Conservation (phyloP, 441 rosid species). For the Populus hybrid region DNA sequence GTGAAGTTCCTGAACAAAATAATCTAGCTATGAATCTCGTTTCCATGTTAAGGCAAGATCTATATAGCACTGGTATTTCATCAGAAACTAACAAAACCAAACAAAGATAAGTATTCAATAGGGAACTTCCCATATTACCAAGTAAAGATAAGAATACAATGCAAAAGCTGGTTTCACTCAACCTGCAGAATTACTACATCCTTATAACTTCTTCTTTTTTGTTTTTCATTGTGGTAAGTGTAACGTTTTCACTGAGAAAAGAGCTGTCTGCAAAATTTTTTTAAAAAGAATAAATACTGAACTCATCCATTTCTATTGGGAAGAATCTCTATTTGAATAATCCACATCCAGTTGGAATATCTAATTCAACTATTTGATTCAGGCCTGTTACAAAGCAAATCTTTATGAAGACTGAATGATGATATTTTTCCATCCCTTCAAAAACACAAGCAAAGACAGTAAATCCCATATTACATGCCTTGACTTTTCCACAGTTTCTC, state of each 20-base stretch:
- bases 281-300: neutral
- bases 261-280: neutral
- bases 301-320: neutral
- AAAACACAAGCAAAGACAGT: neutral
- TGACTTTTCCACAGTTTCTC: neutral
- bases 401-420: neutral
- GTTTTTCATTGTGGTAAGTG: neutral
- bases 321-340: neutral
- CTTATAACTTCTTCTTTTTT: too few species aligned
- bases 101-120: neutral
- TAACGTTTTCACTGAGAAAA: neutral
- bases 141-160: neutral
- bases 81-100: neutral
- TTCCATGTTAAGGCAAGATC: neutral
- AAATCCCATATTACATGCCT: neutral
- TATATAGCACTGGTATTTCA: neutral
- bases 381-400: neutral
- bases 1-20: constrained; percentile 71
- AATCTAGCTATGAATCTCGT: constrained; percentile 18
- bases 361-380: neutral
- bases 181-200: neutral
- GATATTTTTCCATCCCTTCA: neutral
- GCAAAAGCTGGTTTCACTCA: neutral
- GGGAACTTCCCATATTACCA: neutral
- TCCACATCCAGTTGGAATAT: neutral